Evolutionary conservation across 2,329 filamentous ascomycete species (phyloP), one percentile per base, ranked within the genome.

Genomic region (Pleoardoris graminearum): DNA sequence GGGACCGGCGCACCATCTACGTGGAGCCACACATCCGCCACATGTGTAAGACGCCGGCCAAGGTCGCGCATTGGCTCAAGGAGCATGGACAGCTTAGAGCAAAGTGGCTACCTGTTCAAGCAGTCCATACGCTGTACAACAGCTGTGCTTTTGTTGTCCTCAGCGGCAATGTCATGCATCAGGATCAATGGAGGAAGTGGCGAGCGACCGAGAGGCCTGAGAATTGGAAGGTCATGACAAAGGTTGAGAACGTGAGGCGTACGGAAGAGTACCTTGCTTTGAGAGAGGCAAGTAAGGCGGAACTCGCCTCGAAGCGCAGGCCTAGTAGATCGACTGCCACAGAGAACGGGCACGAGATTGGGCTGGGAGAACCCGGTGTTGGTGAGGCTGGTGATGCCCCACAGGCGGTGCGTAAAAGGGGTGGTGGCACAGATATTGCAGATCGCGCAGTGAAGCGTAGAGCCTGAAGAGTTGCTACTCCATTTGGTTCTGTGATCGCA

Each of bases 1-100:
- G 70, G 70, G 68, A 72, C 32, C 59, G 70, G 48, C 68, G 68
- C 4, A 71, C 69, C 16, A 67, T 73, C 35, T 73, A 73, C 36
- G 66, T 73, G 23, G 70, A 73, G 43, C 69, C 70, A n/a, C 70
- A 72, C 48, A 41, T 63, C 7, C 65, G 63, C 23, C 62, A 62
- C 29, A 54, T 71, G 7, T 70, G 65, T 44, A 63, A 66, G 35
- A 67, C 59, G 27, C 69, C 67, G 1, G 67, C 67, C 2, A 66
- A 56, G 38, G 58, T 72, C 2, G 63, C 69, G 25, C 54, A 67
- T 17, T 71, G 65, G 65, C 57, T 73, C n/a, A 53, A 61, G 33
- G 48, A 64, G 29, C 58, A 71, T 38, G 69, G 68, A 10, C 49
- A 63, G 12, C 16, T 72, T 19, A 60, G 58, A 36, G 44, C 60